Base-by-base conservation (phyloP, 257 asterid genomes). In the Dorcoceras hygrometricum region DNA sequence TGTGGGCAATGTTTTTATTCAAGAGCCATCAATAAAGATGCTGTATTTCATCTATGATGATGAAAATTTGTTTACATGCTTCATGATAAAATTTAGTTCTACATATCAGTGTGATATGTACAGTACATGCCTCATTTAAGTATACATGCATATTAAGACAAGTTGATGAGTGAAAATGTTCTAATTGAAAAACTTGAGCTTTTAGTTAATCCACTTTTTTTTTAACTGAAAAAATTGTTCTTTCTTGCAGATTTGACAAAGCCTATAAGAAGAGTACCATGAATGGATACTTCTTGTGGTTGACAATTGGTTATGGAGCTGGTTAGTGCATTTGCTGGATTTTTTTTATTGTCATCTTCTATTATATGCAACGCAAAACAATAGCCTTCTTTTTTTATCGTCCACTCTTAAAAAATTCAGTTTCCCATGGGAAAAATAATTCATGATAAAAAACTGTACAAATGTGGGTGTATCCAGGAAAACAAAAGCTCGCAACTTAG, bases 231-330 rank as follows among this genome's bases (percentile, higher is more conserved):
- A 65, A 56, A 28, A 64, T 46, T 22, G 14, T 62, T 70, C 32
- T 63, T 54, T 59, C 60, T 76, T 75, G 68, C 93, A 94, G 99
- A 78, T 94, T 87, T 77, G 97, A 94, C 81, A 89, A 88, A 80
- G 95, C 92, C 62, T 81, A 81, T 55, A 82, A 81, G 76, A 94
- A 84, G 81, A 69, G 84, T 61, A 31, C 76, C 67, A 71, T 87
- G 39, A 81, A 78, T 70, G 99, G 99, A 73, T 94, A 94, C 85
- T 94, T 85, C 70, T 78, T 89, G 55, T 94, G 95, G 95, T 62
- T 94, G 86, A 61, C 84, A 62, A 69, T 82, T 70, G 99, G 99
- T 80, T 94, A 94, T 67, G 97, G 93, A 54, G 69, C 77, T 70
- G 99, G 99, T 94, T 72, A 73, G 97, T 78, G 20, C 56, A 70